These are phyloP conservation scores for Albophoma yamanashiensis DNA, from an alignment of 2,329 filamentous ascomycete genomes.

Conservation along the genomic window DNA sequence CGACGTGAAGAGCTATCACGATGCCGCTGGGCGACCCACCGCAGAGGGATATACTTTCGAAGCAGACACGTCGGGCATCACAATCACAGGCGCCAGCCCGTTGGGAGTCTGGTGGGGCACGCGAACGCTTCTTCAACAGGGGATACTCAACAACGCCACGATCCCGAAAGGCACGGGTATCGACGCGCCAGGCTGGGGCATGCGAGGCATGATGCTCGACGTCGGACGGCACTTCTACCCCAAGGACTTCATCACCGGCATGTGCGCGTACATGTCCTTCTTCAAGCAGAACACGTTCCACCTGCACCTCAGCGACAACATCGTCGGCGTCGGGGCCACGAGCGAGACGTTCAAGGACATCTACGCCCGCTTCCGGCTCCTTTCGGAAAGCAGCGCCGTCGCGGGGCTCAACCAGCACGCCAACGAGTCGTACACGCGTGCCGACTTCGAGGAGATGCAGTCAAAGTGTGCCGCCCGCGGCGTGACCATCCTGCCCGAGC, in stretches of 20 bases:
- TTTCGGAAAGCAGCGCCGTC: conserved; percentile 35
- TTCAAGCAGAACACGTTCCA: conserved; percentile 52
- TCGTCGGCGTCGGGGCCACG: conserved; percentile 24
- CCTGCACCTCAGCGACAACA: conserved; percentile 46
- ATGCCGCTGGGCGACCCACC: conserved; percentile 33
- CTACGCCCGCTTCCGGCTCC: conserved; percentile 44
- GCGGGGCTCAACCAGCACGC: conserved; percentile 35
- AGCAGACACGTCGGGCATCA: conserved; percentile 26
- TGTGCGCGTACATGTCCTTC: conserved; percentile 49
- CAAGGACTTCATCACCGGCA: conserved; percentile 39
- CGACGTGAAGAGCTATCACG: conserved; percentile 25
- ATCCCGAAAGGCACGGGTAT: conserved; percentile 29
- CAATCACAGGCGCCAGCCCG: conserved; percentile 40
- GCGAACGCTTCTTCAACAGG: conserved; percentile 41
- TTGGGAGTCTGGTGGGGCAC: conserved; percentile 50
- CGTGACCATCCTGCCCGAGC: conserved; percentile 48
- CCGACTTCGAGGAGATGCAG: conserved; percentile 42
- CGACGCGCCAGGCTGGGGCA: conserved; percentile 40
- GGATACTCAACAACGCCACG: conserved; percentile 24
- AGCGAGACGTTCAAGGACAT: conserved; percentile 25
- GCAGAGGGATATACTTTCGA: conserved; percentile 38
- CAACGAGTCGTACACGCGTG: conserved; percentile 44
- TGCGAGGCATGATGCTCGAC: conserved; percentile 40
- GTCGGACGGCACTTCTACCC: conserved; percentile 46
- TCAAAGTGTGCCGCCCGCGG: conserved; percentile 39